Evolutionary conservation across 768 basidiomycete species (phyloP), one percentile per base, ranked within the genome.

Genomic region (Cantharellus anzutake): DNA sequence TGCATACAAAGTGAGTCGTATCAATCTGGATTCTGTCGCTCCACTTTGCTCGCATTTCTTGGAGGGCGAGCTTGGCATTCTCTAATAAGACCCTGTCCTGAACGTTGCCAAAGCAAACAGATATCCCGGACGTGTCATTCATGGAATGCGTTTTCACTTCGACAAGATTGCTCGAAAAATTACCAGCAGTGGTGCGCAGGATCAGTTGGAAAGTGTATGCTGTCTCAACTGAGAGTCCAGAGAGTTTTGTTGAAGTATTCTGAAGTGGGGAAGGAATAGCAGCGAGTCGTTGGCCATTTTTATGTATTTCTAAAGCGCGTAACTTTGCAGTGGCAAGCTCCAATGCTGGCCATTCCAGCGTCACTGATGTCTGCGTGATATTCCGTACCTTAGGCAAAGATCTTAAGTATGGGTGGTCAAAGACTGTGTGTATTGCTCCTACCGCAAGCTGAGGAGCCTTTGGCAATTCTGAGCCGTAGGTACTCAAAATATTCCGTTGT

Each of bases 1-100:
- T 94, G 68, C 92, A 94, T 48, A 97, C 92, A 64, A 96, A 99
- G 70, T 99, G 94, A 0, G 93, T 97, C 5, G 94, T 98, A 68
- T 99, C 94, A 60, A 98, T 93, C 72, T 93, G 88, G 44, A 99
- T 92, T 66, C 81, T 85, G 64, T 93, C 85, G 66, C 82, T 87
- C 83, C 85, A 92, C 64, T 84, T 84, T 0, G 89, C 94, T 48
- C 77, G 78, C 86, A 98, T 96, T 65, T 86, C 82, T 52, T 76
- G 68, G 58, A 99, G 71, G 4, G 90, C 88, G 59, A 80, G 68
- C 69, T 88, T 89, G 40, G 85, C 82, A 62, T 91, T 82, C 66
- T 87, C 84, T 60, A 94, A 75, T 60, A 93, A 67, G 2, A 80
- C 76, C 0, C 73, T 69, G 64, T 96, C 91, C 61, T 86, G 78